A percentile compares a stretch with the other conserved stretches of the same genome.
Evolutionary conservation across 495 filamentous ascomycete genomes (phyloP).

Genomic region (Hypoxylon cercidicola): DNA sequence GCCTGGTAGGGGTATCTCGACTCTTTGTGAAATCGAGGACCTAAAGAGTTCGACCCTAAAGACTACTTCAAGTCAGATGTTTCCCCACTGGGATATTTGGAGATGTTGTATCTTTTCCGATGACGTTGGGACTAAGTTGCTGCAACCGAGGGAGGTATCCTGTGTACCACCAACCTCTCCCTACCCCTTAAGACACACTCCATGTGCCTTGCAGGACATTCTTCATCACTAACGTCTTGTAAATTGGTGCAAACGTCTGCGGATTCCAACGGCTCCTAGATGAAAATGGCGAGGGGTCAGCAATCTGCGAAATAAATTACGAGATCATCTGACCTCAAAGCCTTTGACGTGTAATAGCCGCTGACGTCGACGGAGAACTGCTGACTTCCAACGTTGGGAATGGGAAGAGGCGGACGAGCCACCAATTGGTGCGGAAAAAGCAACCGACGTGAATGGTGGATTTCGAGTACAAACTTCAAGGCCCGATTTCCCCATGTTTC

Average conservation of each 20-base stretch:
- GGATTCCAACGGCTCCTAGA: constrained; percentile 11
- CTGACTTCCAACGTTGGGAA: not conserved
- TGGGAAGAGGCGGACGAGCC: constrained; percentile 6
- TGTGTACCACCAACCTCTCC: constrained; percentile 34
- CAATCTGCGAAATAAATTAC: not conserved
- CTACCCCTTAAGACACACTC: constrained; percentile 6
- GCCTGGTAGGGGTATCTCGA: too few relatives aligned
- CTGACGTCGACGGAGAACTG: constrained; percentile 6
- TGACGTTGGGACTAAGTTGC: constrained; percentile 27
- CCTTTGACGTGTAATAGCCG: not conserved
- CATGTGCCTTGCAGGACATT: constrained; percentile 37
- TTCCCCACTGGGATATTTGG: constrained; percentile 34
- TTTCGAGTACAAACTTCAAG: constrained; percentile 15
- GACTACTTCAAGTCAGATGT: constrained; percentile 5
- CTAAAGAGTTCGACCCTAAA: constrained; percentile 3
- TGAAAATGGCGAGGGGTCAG: not conserved
- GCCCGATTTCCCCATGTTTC: constrained; percentile 28
- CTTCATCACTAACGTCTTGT: constrained; percentile 5
- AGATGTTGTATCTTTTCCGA: constrained; percentile 16
- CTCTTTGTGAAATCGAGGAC: constrained; percentile 7
- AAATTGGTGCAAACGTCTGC: not conserved
- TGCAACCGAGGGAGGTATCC: constrained; percentile 12
- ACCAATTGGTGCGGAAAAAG: constrained; percentile 13
- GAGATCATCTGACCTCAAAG: not conserved
- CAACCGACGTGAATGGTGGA: constrained; percentile 29